Base-by-base conservation (phyloP, 495 filamentous ascomycete genomes). In the Cenococcum geophilum region DNA sequence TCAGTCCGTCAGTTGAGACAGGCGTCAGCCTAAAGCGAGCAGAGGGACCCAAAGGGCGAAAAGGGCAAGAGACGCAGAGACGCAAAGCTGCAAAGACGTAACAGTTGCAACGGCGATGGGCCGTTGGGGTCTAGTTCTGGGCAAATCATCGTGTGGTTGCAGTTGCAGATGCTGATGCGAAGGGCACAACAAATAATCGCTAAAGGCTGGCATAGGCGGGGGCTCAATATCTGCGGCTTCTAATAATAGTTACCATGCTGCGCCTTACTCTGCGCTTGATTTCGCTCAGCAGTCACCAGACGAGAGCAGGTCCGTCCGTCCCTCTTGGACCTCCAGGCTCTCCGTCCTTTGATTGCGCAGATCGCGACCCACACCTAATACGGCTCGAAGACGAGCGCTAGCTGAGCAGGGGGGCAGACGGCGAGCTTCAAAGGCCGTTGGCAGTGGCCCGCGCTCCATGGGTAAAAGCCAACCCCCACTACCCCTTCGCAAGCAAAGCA, bases 221-320 rank as follows among this genome's bases (percentile, higher is more conserved):
- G 62, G 63, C 20, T 32, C 61, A 64, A 59, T 59, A 64, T 64
- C 60, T 58, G 42, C 23, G 4, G 18, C 11, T 51, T 43, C 59
- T 56, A 66, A 62, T 58, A 62, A 66, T 66, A 66, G 63, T 9
- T 8, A 34, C 55, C 18, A 36, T 35, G 45, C 45, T 47, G 48
- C 35, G 58, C 58, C 22, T 10, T 56, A 36, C 32, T 36, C 4
- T 37, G 53, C 21, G 34, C 49, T 32, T 23, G 25, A 32, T 32
- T 23, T 32, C 40, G 4, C 40, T 45, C 49, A 22, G 49, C 49
- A 52, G 49, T 52, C 49, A 52, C 21, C 48, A 23, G 49, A 52
- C 49, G 21, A 52, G 49, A 25, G 8, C 20, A 52, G 49, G 25
- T 23, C 21, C 49, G 49, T 16, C 49, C 49, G 49, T 52, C 49